Base-by-base conservation (phyloP, 2,329 filamentous ascomycete genomes). In the Sporothrix luriei region DNA sequence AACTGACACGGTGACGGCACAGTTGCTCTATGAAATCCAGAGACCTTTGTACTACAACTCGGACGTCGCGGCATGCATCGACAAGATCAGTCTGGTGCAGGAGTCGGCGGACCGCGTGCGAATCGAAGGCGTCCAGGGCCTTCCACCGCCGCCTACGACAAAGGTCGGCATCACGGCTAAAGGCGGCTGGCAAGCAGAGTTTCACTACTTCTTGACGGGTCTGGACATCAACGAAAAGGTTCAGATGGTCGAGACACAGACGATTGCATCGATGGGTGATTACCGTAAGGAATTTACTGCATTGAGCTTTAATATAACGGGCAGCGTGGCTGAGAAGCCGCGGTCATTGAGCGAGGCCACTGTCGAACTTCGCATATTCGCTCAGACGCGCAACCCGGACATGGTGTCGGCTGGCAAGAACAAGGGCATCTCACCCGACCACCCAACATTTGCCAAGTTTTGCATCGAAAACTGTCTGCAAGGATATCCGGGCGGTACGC, bases 41-140 rank as follows among this genome's bases (percentile, higher is more conserved):
- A 78, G 79, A 1, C 77, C 76, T 16, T 73, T 73, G 40, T 80
- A 80, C 70, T 79, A 75, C 70, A 75, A 74, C 71, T 76, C 73
- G 33, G 77, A 79, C 71, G 77, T 79, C 13, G 77, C 76, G 1
- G 77, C 77, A 9, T 71, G 72, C 52, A 71, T 78, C 24, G 75
- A 75, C 24, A 76, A 68, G 64, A 74, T 74, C 33, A 70, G 55
- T 64, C 85, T 88, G 74, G 82, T 84, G 71, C 82, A 86, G 73
- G 68, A 76, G 38, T 77, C 73, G 72, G 73, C 74, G 69, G 75
- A 76, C 70, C 74, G 75, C 13, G 78, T 79, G 14, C 73, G 72
- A n/a, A 74, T 80, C 14, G 74, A 74, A 3, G 78, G 78, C 3
- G 75, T 80, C 68, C 77, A 77, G 71, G 78, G 77, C 5, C 69